Base-by-base conservation (phyloP, 176 grass and related monocot genomes). In the Avena insularis region DNA sequence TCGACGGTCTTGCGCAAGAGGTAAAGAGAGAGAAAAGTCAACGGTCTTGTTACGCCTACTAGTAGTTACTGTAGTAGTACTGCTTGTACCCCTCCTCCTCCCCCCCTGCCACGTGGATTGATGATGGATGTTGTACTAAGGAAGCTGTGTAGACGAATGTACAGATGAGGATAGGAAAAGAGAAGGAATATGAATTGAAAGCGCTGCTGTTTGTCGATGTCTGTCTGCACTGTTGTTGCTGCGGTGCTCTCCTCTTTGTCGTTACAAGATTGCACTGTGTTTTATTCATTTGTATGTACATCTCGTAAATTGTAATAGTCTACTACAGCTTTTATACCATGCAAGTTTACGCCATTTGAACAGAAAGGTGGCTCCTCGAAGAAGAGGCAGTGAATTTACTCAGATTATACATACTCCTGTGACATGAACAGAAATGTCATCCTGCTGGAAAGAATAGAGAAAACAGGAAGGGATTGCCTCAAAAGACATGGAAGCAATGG, bases 91-190 rank as follows among this genome's bases (percentile, higher is more conserved):
- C 31, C 27, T 9, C 10, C 6, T 19, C 16, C n/a, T 63, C 75
- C 81, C n/a, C 63, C 67, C 81, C 15, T 51, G 78, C 83, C 75
- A 88, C 77, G 67, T 51, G 20, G 62, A 77, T 91, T 88, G 75
- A 27, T 56, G 75, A 56, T 54, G 73, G 71, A 9, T 93, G 80
- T 84, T 80, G 73, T 86, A 73, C 73, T 86, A 73, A 90, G 40
- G 40, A 43, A 43, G 92, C 61, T 91, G 74, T 93, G 80, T 88
- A 86, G 88, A 84, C 53, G 67, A 80, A 89, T 94, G 93, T 95
- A 95, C 85, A 95, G 88, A 88, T 92, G 90, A 86, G 75, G 83
- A 90, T 92, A 88, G 87, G 75, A 86, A 62, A 66, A 68, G 59
- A 43, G 40, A 85, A 91, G 77, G 78, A 88, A 88, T 82, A 85